Evolutionary conservation across 306 rosid genomes (phyloP), one percentile per base, ranked within the genome.

Genomic region (Cucumis cinereus): DNA sequence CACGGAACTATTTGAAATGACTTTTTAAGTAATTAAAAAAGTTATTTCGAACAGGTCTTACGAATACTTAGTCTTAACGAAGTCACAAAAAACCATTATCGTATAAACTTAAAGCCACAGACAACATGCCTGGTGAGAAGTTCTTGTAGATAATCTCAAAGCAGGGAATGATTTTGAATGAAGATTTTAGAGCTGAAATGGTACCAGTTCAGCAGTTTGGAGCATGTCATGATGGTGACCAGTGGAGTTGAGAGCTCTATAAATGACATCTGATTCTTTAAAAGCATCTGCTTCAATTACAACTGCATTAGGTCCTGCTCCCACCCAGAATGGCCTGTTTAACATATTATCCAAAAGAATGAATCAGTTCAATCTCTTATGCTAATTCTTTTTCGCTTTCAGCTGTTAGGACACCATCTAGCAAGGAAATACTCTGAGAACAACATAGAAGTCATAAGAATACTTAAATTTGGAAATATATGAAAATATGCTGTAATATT

Each of bases 261-360:
- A 93, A 83, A 93, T 87, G 71, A 93, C 98, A 85, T 93, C 98
- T 19, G 97, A 88, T 88, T 93, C 98, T 82, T 93, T 93, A 72
- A 93, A 93, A 74, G 98, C 98, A 81, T 93, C 98, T 63, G 97
- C 98, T 79, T 93, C 98, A 70, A 93, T 93, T 72, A 86, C 59
- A 14, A 93, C 97, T 17, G 98, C 98, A 84, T 90, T 93, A 72
- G 85, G 86, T 67, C 90, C 88, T 57, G 97, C 98, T 88, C 92
- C 98, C 9, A 82, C 86, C 96, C 98, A 91, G 83, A 93, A 91
- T 54, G 98, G 93, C 56, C 98, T 91, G 88, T 79, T 77, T 53
- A 60, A 76, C 80, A 81, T 82, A 84, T 64, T 79, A 81, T 45
- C 77, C 78, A 82, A 33, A 67, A 56, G 35, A 78, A 68, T 61